phyloP scores from a whole-genome alignment of 2,329 filamentous ascomycete genomes.

The Coniosporium tulheliwenetii region DNA sequence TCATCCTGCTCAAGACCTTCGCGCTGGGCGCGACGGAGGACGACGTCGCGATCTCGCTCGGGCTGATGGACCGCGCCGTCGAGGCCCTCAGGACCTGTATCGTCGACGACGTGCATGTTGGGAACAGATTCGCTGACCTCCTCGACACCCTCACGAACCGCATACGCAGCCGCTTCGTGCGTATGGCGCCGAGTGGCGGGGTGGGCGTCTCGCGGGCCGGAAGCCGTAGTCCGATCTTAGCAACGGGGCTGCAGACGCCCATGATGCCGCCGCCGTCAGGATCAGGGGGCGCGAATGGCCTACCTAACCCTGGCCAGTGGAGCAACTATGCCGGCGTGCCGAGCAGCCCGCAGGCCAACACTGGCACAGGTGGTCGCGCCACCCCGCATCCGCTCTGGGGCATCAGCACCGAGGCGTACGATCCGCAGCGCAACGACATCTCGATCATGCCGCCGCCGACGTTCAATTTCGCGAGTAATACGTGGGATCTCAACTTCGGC shows the following conservation, averaged over 20 bases:
- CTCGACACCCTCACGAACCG: constrained; percentile 65
- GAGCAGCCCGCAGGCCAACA: not conserved
- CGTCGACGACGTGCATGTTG: constrained; percentile 72
- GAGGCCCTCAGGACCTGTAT: constrained; percentile 61
- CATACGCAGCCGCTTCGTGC: constrained; percentile 54
- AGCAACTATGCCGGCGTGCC: not conserved
- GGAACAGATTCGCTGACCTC: constrained; percentile 69
- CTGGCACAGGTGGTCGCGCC: constrained; percentile 5
- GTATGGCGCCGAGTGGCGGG: constrained; percentile 37
- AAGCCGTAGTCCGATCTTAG: constrained; percentile 4
- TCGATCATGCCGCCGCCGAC: constrained; percentile 33
- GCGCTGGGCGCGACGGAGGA: constrained; percentile 64
- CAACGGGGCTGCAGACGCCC: not conserved
- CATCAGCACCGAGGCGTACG: constrained; percentile 27
- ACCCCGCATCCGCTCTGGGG: constrained; percentile 22
- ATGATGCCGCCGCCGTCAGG: not conserved
- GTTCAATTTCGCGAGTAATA: constrained; percentile 8
- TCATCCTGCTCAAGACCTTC: constrained; percentile 75
- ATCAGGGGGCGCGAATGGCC: no score
- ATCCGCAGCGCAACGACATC: constrained; percentile 24
- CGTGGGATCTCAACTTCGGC: constrained; percentile 4
- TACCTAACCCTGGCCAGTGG: not conserved
- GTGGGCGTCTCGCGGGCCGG: constrained; percentile 11
- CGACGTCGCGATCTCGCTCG: constrained; percentile 61
- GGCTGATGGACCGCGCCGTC: constrained; percentile 60